Evolutionary conservation across 257 asterid genomes (phyloP), one percentile per base, ranked within the genome.

Genomic region (Primulina eburnea): DNA sequence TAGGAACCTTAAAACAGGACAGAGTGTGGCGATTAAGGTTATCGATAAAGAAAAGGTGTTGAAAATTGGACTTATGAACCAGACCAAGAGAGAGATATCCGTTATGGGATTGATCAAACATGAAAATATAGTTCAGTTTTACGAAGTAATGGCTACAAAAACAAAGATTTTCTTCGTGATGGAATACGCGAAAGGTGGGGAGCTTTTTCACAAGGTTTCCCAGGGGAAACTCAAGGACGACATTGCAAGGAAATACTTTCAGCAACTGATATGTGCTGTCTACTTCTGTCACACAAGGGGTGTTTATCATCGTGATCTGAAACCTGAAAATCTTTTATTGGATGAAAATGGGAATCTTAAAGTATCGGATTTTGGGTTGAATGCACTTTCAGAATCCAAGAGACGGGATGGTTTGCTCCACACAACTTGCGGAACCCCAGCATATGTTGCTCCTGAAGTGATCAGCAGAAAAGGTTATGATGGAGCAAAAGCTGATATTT

Each of bases 401-500:
- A 55, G 82, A 28, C 82, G 81, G 59, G 97, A 90, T 18, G 97
- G 90, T n/a, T 78, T 90, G 32, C 87, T 90, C 12, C 95, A 84
- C 85, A 90, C 97, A 0, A 81, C 96, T 0, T 90, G 96, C 29
- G 97, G 97, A 35, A 90, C 97, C 20, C 97, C 95, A 3, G 89
- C 92, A 1, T 90, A 90, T 68, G 92, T 90, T 64, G 88, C 95
- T 16, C 97, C 94, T 0, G 97, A 90, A 74, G 94, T 90, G 73
- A 77, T 90, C 40, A 64, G 81, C 68, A 66, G 84, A 65, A 81
- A 77, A 53, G 97, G 96, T 1, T 90, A 88, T 30, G 90, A 88
- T 30, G 97, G 96, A 26, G 83, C 81, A 5, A 88, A 86, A 75
- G 81, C 97, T 6, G 97, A 90, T 73, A 77, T 88, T 26, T 90